phyloP scores from a whole-genome alignment of 164 flowering plant genomes.

The Annona squamosa region DNA sequence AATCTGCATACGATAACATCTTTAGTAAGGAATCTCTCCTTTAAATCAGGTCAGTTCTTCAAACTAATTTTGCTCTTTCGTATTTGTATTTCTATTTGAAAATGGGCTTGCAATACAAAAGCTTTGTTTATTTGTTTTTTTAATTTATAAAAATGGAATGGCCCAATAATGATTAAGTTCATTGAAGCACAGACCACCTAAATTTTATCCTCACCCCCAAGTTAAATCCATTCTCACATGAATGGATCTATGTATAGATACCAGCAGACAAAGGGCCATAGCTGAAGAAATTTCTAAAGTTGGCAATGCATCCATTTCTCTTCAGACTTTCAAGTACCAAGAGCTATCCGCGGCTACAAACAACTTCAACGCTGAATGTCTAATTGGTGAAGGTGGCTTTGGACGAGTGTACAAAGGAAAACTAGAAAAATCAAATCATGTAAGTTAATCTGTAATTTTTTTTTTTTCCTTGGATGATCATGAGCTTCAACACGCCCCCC shows the following conservation, averaged over 20 bases:
- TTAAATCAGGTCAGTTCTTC: constrained; percentile 44
- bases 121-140: neutral
- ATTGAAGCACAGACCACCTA: too few species aligned
- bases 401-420: constrained; percentile 77
- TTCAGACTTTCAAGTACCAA: constrained; percentile 41
- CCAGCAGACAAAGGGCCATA: constrained; percentile 43
- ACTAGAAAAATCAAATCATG: constrained; percentile 38
- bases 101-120: neutral
- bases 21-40: constrained; percentile 48
- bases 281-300: constrained; percentile 38
- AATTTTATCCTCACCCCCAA: neutral
- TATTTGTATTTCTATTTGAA: neutral
- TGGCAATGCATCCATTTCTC: constrained; percentile 45
- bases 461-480: neutral
- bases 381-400: constrained; percentile 82
- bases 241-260: constrained; percentile 32
- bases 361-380: constrained; percentile 42
- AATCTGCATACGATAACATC: constrained; percentile 24
- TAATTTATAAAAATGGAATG: neutral
- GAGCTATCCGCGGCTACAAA: constrained; percentile 57
- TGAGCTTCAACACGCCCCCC: neutral
- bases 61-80: neutral
- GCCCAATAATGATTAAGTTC: too few species aligned
- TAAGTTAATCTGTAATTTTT: constrained; percentile 9
- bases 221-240: neutral